Base-by-base conservation (phyloP, 495 filamentous ascomycete species). In the Penicillium longicatenatum region DNA sequence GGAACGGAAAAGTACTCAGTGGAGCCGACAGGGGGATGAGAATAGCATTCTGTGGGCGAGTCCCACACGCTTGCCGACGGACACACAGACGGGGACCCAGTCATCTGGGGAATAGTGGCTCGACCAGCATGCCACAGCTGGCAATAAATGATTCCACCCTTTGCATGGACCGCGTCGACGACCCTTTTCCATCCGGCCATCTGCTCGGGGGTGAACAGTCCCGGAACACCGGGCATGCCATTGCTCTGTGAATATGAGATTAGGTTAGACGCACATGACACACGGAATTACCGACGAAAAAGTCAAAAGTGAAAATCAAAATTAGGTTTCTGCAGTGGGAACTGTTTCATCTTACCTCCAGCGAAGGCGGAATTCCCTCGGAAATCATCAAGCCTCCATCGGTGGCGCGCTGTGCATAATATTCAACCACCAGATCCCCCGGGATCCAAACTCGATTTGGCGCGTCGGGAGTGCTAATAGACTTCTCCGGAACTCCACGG, bases 381-480 rank as follows among this genome's bases (percentile, higher is more conserved):
- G 75, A 75, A 37, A 86, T 81, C 35, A 85, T 68, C n/a, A 86
- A 60, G 1, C 80, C 79, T 12, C 83, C 83, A 14, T 74, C 59
- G 8, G 78, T 77, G 2, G 82, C 70, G 9, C 82, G 74, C 55
- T 86, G 83, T 2, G 64, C 51, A 66, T 86, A 85, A 68, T 86
- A 84, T 26, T 83, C 77, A 55, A 68, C 69, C n/a, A 81, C 61
- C 22, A 80, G 64, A 46, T 78, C 70, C 12, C 76, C 75, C 19
- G 79, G 76, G 35, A 73, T 66, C 73, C 75, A 79, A 52, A 75
- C 65, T 21, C 77, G 70, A 66, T 80, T 80, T 19, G 69, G 70
- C 31, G 68, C 69, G 24, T 75, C 70, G 16, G 74, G 67, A 31
- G 81, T 79, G 58, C 72, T 70, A 65, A 50, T 60, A 39, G 72